Evolutionary conservation across 2,329 filamentous ascomycete species (phyloP), one percentile per base, ranked within the genome.

Genomic region (Fragosphaeria purpurea): DNA sequence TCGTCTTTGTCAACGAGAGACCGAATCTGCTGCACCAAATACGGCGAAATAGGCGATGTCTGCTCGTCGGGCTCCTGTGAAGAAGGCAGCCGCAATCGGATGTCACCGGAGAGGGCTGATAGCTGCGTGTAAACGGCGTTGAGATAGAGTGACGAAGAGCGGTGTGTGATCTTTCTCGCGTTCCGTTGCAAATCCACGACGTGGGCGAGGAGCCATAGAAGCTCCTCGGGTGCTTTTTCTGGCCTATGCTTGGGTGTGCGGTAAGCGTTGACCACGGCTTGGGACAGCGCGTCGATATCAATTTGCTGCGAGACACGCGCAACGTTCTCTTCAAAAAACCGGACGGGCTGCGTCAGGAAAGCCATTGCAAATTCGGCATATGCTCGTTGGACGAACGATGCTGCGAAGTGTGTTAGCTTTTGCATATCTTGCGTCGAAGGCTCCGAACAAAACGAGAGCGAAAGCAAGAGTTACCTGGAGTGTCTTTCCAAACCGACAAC

Each of bases 1-100:
- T 85, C 86, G 42, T 82, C 76, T 62, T 87, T 80, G 55, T 89
- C 83, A 35, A 94, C 80, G 7, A 95, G 69, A 8, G 83, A 85
- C 12, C 77, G 66, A 2, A 95, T 69, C 58, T 88, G 80, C 0
- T 75, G 70, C 44, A 76, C 75, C 10, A 94, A 66, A 60, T 88
- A 85, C 0, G 71, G 59, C 55, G 75, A 66, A 12, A 81, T 59
- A 7, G 41, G 9, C 12, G 40, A 4, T 13, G 45, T 5, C 45
- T 61, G 61, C n/a, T 55, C 45, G 10, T 61, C 60, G 12, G 54
- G 50, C 7, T 50, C 32, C 1, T 58, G 56, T 11, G 54, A 53
- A 34, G 46, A 47, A n/a, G 58, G 63, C 44, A 76, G 62, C 3
- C 73, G 69, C 39, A 70, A 59, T 43, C 73, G 69, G 47, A 83